Evolutionary conservation across 768 basidiomycete genomes (phyloP).

Genomic region (Agrocybe praecox): DNA sequence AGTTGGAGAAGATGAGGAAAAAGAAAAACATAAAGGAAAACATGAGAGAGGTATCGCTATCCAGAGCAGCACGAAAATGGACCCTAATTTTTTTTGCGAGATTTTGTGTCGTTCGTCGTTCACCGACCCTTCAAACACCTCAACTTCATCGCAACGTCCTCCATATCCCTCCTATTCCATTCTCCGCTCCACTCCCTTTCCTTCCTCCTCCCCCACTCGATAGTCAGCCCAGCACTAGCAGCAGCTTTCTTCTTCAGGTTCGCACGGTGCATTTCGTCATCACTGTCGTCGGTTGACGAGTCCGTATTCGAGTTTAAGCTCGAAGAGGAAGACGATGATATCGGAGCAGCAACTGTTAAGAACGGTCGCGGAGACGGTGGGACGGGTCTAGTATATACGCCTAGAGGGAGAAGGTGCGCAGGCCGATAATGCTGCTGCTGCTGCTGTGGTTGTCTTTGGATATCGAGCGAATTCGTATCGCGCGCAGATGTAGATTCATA

Average conservation of each 20-base stretch:
- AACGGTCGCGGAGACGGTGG: slow-evolving; percentile 1
- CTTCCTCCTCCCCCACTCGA: slow-evolving; percentile 29
- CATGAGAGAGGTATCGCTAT: not conserved
- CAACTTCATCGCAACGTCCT: slow-evolving; percentile 31
- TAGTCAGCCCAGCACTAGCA: not conserved
- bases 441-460: not conserved
- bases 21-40: not conserved
- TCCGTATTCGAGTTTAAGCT: too few species aligned
- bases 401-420: not conserved
- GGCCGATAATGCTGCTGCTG: not conserved
- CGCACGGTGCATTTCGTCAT: not conserved
- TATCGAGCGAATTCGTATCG: slow-evolving; percentile 5
- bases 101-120: too few species aligned
- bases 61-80: slow-evolving; percentile 2
- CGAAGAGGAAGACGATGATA: not conserved
- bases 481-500: not conserved
- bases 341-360: not conserved
- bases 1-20: not conserved
- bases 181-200: slow-evolving; percentile 41
- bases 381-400: not conserved
- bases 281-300: not conserved
- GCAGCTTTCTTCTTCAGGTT: not conserved
- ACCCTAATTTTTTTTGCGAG: not conserved
- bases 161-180: slow-evolving; percentile 40
- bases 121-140: slow-evolving; percentile 27